Percentiles rank a stretch among this genome's conserved stretches.
These are phyloP conservation scores for Jamesozyma gamospora DNA, from an alignment of 805 yeast genomes.

Conservation along the genomic window DNA sequence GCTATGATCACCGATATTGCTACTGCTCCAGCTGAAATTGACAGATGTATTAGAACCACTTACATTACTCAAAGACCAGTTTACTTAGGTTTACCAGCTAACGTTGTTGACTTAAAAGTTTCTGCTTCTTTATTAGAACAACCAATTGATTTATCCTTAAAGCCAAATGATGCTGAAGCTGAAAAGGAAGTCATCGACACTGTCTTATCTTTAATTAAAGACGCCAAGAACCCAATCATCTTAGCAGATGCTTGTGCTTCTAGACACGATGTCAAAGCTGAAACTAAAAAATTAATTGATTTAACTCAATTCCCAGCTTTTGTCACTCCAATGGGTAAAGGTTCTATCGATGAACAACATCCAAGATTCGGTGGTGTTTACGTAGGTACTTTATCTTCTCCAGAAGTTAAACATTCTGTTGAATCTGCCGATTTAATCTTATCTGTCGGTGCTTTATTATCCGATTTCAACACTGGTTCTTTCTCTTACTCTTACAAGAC, in stretches of 20 bases:
- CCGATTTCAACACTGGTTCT: conserved; percentile 87
- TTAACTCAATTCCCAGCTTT: conserved; percentile 70
- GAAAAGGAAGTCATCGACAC: conserved; percentile 53
- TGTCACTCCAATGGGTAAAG: conserved; percentile 88
- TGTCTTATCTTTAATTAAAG: conserved; percentile 41
- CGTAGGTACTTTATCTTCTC: conserved; percentile 70
- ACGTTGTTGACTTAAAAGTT: conserved; percentile 58
- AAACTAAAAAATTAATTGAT: conserved; percentile 52
- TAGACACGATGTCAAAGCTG: conserved; percentile 60
- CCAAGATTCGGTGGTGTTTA: conserved; percentile 77
- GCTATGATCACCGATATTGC: conserved; percentile 53
- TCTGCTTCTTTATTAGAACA: conserved; percentile 47
- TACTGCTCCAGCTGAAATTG: conserved; percentile 62
- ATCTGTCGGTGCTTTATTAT: conserved; percentile 72
- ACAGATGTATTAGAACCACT: conserved; percentile 64
- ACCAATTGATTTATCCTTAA: conserved; percentile 53
- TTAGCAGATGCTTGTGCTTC: conserved; percentile 83
- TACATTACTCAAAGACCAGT: conserved; percentile 69
- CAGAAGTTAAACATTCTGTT: conserved; percentile 61
- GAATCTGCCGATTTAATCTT: conserved; percentile 66
- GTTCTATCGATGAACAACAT: conserved; percentile 61
- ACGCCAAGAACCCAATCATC: conserved; percentile 61
- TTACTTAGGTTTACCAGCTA: conserved; percentile 74
- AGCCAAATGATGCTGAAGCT: conserved; percentile 49
- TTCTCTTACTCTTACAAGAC: conserved; percentile 69